Base-by-base conservation (phyloP, 1,139 yeast species). In the Saccharomyces hybrid region DNA sequence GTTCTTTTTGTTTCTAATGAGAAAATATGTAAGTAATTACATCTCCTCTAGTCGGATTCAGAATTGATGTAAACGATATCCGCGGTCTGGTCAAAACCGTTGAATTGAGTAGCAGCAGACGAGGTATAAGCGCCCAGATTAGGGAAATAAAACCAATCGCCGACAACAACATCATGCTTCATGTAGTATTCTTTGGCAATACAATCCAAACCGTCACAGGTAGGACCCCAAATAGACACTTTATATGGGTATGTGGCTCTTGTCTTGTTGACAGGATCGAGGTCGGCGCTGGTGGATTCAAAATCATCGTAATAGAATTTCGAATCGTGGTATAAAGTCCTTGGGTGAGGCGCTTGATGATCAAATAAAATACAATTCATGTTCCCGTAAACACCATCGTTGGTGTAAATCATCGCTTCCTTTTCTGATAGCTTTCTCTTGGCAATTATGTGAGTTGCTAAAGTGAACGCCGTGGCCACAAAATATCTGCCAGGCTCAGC, bases 401-500 rank as follows among this genome's bases (percentile, higher is more conserved):
- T 93, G 69, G 91, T 76, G 72, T 91, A 93, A 54, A 90, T 67
- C 83, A 79, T 81, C 2, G 69, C 54, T 52, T 64, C 63, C 47
- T 64, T 59, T 48, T 67, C 63, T 46, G 58, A 61, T 46, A 68
- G 63, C 53, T 66, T 64, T 59, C 98, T 81, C 61, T 88, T 83
- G 26, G 96, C 96, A 70, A 90, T 89, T 34, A 93, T 84, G 67
- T 88, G 83, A 28, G 89, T 76, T 2, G 91, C 96, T 64, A 93
- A 76, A 4, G 96, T 87, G 71, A 91, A 90, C 4, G 96, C 95
- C 53, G 83, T 75, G 5, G 96, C 86, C 31, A 87, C 95, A 75
- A 89, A 82, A 68, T 85, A 91, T 60, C 99, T 79, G 55, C 99
- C 99, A 5, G 97, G 96, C 69, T 93, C 99, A 26, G 97, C 96